Base-by-base conservation (phyloP, 805 yeast species). In the Jamesozyma lodderae region DNA sequence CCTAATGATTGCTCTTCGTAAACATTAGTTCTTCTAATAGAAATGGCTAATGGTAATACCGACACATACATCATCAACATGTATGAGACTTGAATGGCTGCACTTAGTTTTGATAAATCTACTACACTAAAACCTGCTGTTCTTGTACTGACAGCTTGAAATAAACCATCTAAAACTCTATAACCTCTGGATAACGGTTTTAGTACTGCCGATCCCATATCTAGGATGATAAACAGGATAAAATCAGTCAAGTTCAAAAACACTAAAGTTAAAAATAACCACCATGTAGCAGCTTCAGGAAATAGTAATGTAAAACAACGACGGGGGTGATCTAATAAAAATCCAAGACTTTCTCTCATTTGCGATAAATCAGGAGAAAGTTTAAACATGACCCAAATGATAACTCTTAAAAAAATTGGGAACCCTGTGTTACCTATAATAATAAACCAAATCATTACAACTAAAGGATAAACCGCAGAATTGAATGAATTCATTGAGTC, bases 21-120 rank as follows among this genome's bases (percentile, higher is more conserved):
- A 39, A 92, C 99, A 58, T 92, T 92, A 15, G 98, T 92, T 59
- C 96, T 75, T 64, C 99, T 77, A 45, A 92, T 87, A 27, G 96
- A 85, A 46, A 92, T 92, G 23, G 99, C 98, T 49, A 92, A 67
- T 1, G 99, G 99, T 55, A 88, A 69, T 31, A 90, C 96, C 13
- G 97, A 90, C 20, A 92, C 87, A 63, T 92, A 92, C 98, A 92
- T 92, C 97, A 92, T 90, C 43, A 92, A 72, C 78, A 86, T 72
- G 58, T 92, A 92, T 49, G 92, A 78, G 21, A 92, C 94, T 59
- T 87, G 95, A 36, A 90, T 84, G 0, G 95, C 92, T 0, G 96
- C 92, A 52, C 87, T 92, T 32, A 92, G 66, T 30, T 59, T 56
- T 2, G 85, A 64, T 28, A 92, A 61, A 55, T 81, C 77, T 19